Percentiles rank a stretch among this genome's conserved stretches.
phyloP scores from a whole-genome alignment of 768 basidiomycete species.

The Psilocybe cyanescens region DNA sequence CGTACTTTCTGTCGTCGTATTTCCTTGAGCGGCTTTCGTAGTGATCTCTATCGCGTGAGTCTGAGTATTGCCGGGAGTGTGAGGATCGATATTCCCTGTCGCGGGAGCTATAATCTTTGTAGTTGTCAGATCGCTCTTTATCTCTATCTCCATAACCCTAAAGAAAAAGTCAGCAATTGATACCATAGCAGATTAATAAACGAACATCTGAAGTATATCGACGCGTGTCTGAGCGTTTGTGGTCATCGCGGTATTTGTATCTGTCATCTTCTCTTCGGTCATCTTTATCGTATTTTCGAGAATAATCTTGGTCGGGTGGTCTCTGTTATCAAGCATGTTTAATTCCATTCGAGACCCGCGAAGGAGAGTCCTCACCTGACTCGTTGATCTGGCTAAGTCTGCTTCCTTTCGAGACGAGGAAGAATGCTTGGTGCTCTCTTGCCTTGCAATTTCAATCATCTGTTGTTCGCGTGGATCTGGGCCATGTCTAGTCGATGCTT shows the following conservation, averaged over 20 bases:
- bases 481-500: conserved; percentile 20
- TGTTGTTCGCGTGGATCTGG: conserved; percentile 17
- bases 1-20: conserved; percentile 22
- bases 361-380: conserved; percentile 17
- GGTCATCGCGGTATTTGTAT: conserved; percentile 24
- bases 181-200: not conserved
- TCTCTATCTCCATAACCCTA: conserved; percentile 1
- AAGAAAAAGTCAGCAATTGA: not conserved
- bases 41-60: conserved; percentile 21
- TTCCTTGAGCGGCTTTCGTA: conserved; percentile 20
- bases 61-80: conserved; percentile 21
- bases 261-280: conserved; percentile 22
- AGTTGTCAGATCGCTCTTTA: conserved; percentile 8
- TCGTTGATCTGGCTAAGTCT: conserved; percentile 18
- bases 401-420: conserved; percentile 17
- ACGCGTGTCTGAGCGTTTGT: conserved; percentile 23
- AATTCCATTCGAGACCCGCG: not conserved
- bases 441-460: conserved; percentile 18
- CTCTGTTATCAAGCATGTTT: conserved; percentile 4
- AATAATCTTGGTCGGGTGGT: conserved; percentile 19
- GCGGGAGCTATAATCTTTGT: conserved; percentile 18
- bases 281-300: conserved; percentile 16
- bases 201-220: conserved; percentile 21
- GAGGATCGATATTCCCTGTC: conserved; percentile 19
- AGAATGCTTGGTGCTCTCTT: conserved; percentile 22